These are phyloP conservation scores for Boletus patriciae DNA, from an alignment of 768 basidiomycete species.

Conservation along the genomic window DNA sequence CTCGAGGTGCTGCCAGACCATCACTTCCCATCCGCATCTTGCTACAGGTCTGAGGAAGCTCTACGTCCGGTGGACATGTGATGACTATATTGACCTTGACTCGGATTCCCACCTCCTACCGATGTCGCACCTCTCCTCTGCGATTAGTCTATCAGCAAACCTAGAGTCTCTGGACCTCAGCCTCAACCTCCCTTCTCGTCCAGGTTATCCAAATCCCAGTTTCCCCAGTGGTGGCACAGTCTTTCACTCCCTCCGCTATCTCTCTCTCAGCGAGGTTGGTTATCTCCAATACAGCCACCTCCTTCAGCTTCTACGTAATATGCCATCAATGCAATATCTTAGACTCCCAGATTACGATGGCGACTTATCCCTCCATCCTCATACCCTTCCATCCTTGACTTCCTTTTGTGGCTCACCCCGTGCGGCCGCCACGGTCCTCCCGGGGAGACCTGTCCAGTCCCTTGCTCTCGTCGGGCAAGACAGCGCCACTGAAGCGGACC, in stretches of 20 bases:
- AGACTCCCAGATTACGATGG: too few species aligned
- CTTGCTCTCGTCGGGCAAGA: slow-evolving; percentile 41
- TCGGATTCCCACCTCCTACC: slow-evolving; percentile 34
- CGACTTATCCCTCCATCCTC: slow-evolving; percentile 29
- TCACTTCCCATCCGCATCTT: slow-evolving; percentile 38
- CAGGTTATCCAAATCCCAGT: slow-evolving; percentile 11
- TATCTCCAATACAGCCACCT: neutral
- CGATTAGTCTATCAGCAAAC: too few species aligned
- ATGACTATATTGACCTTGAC: too few species aligned
- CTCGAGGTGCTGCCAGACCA: slow-evolving; percentile 42
- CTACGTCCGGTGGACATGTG: slow-evolving; percentile 47
- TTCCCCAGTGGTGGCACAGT: slow-evolving; percentile 38
- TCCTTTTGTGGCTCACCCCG: slow-evolving; percentile 61
- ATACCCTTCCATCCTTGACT: slow-evolving; percentile 38
- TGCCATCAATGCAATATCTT: too few species aligned
- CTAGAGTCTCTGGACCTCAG: too few species aligned
- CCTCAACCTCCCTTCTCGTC: too few species aligned
- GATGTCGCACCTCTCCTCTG: slow-evolving; percentile 39
- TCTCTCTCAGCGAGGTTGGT: neutral
- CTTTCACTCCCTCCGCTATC: slow-evolving; percentile 36
- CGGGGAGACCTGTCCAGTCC: slow-evolving; percentile 54
- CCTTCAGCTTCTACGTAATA: too few species aligned
- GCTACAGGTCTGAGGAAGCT: slow-evolving; percentile 45
- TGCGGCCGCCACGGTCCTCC: slow-evolving; percentile 33
- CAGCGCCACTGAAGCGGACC: slow-evolving; percentile 48